Percentiles rank a stretch among this genome's conserved stretches.
Evolutionary conservation across 2,329 filamentous ascomycete species (phyloP).

Genomic region (Graphilbum fragrans): DNA sequence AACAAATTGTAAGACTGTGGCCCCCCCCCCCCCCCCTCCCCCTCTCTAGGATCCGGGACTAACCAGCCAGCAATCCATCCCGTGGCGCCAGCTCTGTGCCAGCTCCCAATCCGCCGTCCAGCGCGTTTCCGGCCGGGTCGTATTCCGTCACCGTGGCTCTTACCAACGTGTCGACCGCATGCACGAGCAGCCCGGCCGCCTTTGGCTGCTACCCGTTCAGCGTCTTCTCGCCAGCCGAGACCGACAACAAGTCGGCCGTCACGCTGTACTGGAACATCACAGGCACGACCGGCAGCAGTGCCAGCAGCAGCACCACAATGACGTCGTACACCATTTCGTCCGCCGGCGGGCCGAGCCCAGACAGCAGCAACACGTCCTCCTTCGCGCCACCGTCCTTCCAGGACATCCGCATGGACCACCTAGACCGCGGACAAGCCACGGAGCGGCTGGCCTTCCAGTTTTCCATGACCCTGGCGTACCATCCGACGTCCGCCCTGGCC

Average conservation of each 20-base stretch:
- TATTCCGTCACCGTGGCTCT: constrained; percentile 50
- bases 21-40: too few relatives aligned
- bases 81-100: too few relatives aligned
- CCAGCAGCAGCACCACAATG: neutral
- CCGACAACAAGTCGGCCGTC: constrained; percentile 27
- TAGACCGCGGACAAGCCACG: constrained; percentile 30
- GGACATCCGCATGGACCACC: constrained; percentile 34
- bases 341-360: constrained; percentile 10
- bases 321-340: constrained; percentile 5
- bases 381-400: constrained; percentile 44
- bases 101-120: too few relatives aligned
- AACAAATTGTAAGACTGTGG: neutral
- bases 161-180: constrained; percentile 36
- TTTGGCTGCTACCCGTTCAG: constrained; percentile 49
- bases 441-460: constrained; percentile 49
- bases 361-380: constrained; percentile 33
- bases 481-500: constrained; percentile 31
- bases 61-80: neutral
- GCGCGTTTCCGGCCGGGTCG: constrained; percentile 51
- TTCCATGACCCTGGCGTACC: constrained; percentile 34
- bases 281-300: constrained; percentile 3
- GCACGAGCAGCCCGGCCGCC: constrained; percentile 43
- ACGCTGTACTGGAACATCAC: constrained; percentile 51
- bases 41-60: neutral
- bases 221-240: constrained; percentile 28